A percentile compares a stretch with the other conserved stretches of the same genome.
Evolutionary conservation across 805 yeast species (phyloP).

Genomic region (Saccharomycodes ludwigii): DNA sequence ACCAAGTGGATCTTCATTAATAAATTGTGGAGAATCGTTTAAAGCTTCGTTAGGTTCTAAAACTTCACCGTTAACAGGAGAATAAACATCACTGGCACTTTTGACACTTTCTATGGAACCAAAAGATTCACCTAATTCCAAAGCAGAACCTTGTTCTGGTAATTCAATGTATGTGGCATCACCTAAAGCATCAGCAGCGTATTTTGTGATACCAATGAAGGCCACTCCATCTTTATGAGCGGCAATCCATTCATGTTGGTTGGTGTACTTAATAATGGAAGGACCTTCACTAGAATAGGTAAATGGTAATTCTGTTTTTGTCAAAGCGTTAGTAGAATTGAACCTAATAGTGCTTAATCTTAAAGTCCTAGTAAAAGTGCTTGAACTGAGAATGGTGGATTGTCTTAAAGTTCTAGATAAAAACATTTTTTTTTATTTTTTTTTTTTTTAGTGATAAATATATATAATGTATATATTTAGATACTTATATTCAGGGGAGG

Average conservation of each 20-base stretch:
- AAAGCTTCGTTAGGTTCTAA: slow-evolving; percentile 57
- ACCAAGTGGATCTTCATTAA: slow-evolving; percentile 86
- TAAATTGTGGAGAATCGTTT: slow-evolving; percentile 59
- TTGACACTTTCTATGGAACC: slow-evolving; percentile 95
- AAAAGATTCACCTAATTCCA: slow-evolving; percentile 65
- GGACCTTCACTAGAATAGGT: slow-evolving; percentile 22
- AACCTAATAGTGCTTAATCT: slow-evolving; percentile 15
- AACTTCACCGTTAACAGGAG: slow-evolving; percentile 74
- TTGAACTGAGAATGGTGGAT: background rate
- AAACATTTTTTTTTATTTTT: no score
- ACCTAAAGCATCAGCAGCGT: slow-evolving; percentile 94
- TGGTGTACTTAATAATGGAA: slow-evolving; percentile 43
- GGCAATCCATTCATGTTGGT: slow-evolving; percentile 94
- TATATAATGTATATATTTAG: no score
- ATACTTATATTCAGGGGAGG: no score
- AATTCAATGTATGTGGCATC: slow-evolving; percentile 92
- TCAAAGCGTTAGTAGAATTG: slow-evolving; percentile 19
- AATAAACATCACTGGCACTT: slow-evolving; percentile 83
- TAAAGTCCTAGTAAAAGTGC: slow-evolving; percentile 1
- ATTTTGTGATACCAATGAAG: slow-evolving; percentile 85
- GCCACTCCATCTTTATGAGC: slow-evolving; percentile 71
- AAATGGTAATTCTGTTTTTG: slow-evolving; percentile 21
- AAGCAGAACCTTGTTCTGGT: slow-evolving; percentile 55
- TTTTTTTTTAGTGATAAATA: no score
- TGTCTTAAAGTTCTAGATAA: no score